phyloP scores from a whole-genome alignment of 208 protist genomes.

The Eutreptiella sp. region DNA sequence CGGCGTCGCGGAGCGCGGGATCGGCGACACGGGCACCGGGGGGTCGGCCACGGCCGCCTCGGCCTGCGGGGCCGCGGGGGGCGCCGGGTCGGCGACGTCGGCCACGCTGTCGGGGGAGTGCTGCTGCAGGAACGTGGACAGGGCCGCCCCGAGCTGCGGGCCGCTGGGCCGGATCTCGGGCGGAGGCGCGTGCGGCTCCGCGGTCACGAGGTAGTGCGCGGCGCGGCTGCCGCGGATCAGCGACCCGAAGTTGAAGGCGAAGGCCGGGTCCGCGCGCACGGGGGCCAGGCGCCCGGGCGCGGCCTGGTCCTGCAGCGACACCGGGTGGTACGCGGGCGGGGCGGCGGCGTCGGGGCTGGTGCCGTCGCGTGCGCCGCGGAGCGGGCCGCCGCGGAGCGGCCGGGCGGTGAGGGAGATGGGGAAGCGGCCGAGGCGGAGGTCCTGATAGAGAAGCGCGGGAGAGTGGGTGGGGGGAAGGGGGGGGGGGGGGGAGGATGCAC shows the following conservation, averaged over 20 bases:
- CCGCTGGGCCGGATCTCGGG: not conserved
- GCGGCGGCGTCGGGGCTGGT: too few species aligned
- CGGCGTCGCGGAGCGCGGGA: not conserved
- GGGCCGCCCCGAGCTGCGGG: not conserved
- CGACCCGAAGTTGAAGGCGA: not conserved
- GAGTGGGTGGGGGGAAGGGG: too few species aligned
- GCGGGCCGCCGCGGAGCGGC: too few species aligned
- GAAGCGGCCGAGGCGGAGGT: too few species aligned
- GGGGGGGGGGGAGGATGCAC: too few species aligned
- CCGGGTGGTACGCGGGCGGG: too few species aligned
- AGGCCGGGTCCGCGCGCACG: not conserved
- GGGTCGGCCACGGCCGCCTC: not conserved
- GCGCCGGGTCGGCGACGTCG: not conserved
- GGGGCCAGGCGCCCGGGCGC: not conserved
- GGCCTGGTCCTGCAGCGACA: too few species aligned
- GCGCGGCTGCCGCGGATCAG: not conserved
- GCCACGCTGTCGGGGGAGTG: not conserved
- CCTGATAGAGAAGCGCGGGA: too few species aligned
- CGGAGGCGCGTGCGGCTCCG: not conserved
- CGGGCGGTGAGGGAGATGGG: too few species aligned
- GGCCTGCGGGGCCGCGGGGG: not conserved
- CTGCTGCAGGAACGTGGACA: not conserved
- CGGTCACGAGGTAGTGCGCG: not conserved
- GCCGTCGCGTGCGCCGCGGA: too few species aligned
- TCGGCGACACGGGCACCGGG: not conserved